Evolutionary conservation across 2,329 filamentous ascomycete species (phyloP).

Genomic region (Paecilomyces sp.): DNA sequence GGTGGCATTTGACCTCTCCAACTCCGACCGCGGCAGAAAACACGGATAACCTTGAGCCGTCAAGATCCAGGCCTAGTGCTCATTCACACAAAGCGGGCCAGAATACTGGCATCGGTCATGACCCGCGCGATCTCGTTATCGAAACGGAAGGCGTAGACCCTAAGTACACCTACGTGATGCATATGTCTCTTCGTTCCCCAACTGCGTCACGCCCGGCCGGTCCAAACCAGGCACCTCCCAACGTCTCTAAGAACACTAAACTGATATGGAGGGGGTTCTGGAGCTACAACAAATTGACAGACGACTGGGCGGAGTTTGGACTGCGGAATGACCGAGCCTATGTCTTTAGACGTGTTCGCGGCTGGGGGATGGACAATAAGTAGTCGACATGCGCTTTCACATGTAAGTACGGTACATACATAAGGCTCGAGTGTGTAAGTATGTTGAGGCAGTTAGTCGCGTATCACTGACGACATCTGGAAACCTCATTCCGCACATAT

Average conservation of each 20-base stretch:
- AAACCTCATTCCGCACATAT: background rate
- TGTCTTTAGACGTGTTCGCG: conserved; percentile 56
- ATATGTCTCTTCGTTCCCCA: conserved; percentile 57
- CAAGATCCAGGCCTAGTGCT: conserved; percentile 11
- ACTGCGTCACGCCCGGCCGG: conserved; percentile 50
- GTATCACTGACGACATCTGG: background rate
- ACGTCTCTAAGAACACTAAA: conserved; percentile 70
- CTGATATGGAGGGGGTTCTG: conserved; percentile 83
- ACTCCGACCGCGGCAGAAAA: conserved; percentile 11
- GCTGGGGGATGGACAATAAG: conserved; percentile 42
- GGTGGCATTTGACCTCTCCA: conserved; percentile 58
- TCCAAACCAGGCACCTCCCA: conserved; percentile 14
- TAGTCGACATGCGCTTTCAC: conserved; percentile 2
- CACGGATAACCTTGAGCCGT: conserved; percentile 39
- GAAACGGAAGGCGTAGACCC: conserved; percentile 76
- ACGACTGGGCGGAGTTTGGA: conserved; percentile 81
- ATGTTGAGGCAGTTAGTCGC: background rate
- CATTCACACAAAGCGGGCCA: conserved; percentile 9
- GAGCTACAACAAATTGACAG: conserved; percentile 81
- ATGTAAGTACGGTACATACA: conserved; percentile 2
- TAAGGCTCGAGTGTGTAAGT: background rate
- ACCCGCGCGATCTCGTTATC: conserved; percentile 59
- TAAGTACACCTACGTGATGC: conserved; percentile 81
- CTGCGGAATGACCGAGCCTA: conserved; percentile 55
- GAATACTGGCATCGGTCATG: conserved; percentile 11